Evolutionary conservation across 257 asterid species (phyloP), one percentile per base, ranked within the genome.

Genomic region (Leptodermis oblonga): DNA sequence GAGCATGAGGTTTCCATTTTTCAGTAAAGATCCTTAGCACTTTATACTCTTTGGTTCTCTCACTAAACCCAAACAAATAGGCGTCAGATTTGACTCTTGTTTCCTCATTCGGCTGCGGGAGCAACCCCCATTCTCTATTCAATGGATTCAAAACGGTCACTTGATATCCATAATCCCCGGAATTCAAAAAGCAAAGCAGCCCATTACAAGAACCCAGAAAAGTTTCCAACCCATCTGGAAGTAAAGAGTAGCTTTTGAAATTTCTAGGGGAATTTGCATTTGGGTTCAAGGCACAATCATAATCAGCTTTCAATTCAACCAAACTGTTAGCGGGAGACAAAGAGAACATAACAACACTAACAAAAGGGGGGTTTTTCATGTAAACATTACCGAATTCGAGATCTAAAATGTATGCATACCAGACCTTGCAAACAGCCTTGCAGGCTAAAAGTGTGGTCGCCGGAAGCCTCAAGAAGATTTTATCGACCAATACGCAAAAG

Each of bases 201-300:
- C 48, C 66, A n/a, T 61, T 34, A 36, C 67, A 61, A 60, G 67
- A 61, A n/a, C 67, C 67, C 18, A 61, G 17, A 4, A 61, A 18
- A 18, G 28, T 36, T 1, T 34, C 67, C 0, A 0, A 18, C 31
- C 30, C 1, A 20, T 12, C 0, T 14, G 18, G 30, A n/a, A 14
- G 3, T 26, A 11, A 52, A 13, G 39, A 6, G 6, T 34, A 3
- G 6, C 6, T 42, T 42, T 5, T 7, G 11, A 54, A 54, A 11
- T 8, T 54, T 54, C 31, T 1, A 30, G 61, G 60, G n/a, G n/a
- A n/a, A n/a, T n/a, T n/a, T n/a, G 26, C 14, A 13, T 31, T 33
- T 30, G 41, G 43, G 3, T 1, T 31, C 41, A 18, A n/a, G 65
- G 45, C 1, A n/a, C n/a, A 20, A 17, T 60, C 23, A 60, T 60